These are phyloP conservation scores for Xylaria sp. DNA, from an alignment of 2,329 filamentous ascomycete species.

Conservation along the genomic window DNA sequence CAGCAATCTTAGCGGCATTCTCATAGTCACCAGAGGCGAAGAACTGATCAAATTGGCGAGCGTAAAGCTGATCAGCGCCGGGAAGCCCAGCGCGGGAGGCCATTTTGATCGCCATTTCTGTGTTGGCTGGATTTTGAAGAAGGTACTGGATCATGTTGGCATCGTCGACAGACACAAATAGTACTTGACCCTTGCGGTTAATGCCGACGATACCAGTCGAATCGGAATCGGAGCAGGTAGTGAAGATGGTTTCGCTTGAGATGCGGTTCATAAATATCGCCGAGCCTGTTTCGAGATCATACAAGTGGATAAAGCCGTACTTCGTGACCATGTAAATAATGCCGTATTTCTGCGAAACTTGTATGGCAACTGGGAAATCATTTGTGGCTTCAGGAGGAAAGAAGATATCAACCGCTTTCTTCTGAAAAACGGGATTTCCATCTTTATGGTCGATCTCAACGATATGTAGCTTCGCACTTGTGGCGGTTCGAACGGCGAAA, in stretches of 20 bases:
- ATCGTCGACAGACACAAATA: constrained; percentile 94
- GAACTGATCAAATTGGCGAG: constrained; percentile 90
- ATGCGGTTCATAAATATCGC: constrained; percentile 99
- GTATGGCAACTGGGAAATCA: constrained; percentile 98
- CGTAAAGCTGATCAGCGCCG: constrained; percentile 93
- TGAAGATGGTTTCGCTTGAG: constrained; percentile 99
- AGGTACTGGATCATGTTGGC: constrained; percentile 92
- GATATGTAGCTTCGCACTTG: constrained; percentile 94
- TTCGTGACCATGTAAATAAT: constrained; percentile 98
- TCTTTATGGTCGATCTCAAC: constrained; percentile 96
- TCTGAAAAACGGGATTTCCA: constrained; percentile 87
- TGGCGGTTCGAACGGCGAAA: constrained; percentile 90
- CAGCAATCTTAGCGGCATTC: constrained; percentile 94
- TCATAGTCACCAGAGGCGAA: constrained; percentile 82
- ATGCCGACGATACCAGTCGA: constrained; percentile 92
- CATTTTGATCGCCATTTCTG: constrained; percentile 93
- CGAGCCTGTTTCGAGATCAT: constrained; percentile 94
- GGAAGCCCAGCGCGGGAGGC: constrained; percentile 93
- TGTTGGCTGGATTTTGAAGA: constrained; percentile 95
- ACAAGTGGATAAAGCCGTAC: constrained; percentile 98
- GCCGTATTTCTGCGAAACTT: constrained; percentile 96
- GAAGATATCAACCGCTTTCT: constrained; percentile 98
- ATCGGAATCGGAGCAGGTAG: constrained; percentile 84
- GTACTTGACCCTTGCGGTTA: constrained; percentile 96
- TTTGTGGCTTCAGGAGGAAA: constrained; percentile 96